Base-by-base conservation (phyloP, 1,284 basidiomycete species). In the Irpex sp. region DNA sequence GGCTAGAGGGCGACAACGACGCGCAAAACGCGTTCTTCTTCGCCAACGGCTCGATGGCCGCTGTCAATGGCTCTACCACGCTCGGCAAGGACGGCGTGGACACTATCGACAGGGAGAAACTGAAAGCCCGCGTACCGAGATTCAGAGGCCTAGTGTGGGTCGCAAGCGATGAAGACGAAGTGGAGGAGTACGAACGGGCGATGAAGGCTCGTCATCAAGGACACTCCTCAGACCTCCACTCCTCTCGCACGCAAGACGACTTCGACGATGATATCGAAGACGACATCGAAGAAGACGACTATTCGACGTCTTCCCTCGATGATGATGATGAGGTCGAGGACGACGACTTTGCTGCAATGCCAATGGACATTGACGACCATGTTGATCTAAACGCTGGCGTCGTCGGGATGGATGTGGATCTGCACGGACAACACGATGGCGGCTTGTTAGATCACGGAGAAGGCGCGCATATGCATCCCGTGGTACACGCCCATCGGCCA, bases 11-110 rank as follows among this genome's bases (percentile, higher is more conserved):
- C 68, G 82, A 88, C 66, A 92, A 92, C 72, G 76, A 83, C 31
- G 84, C 86, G 0, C 92, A 93, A 77, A 91, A 89, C 72, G 79
- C 82, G 37, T 94, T 94, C 80, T 94, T 94, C 72, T 81, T 94
- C 72, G 81, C 86, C 2, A 74, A 56, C 77, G 37, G 74, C 66
- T 6, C 67, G 69, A 65, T 59, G 59, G 68, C 62, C 64, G 19
- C 49, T 19, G 15, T 51, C 49, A 51, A 51, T 17, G 49, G 49
- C 68, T 64, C 34, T 60, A n/a, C 26, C 17, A 21, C 31, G 37
- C 58, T 19, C 36, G 52, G 56, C 58, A 21, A 40, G 7, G 37
- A 44, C 58, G 52, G 13, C 15, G 19, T 21, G 47, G 19, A 51
- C 7, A 52, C 31, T 17, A 51, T 51, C 3, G n/a, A 36, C 34